phyloP scores from a whole-genome alignment of 2,329 filamentous ascomycete species.

The Hypoxylon sp. region DNA sequence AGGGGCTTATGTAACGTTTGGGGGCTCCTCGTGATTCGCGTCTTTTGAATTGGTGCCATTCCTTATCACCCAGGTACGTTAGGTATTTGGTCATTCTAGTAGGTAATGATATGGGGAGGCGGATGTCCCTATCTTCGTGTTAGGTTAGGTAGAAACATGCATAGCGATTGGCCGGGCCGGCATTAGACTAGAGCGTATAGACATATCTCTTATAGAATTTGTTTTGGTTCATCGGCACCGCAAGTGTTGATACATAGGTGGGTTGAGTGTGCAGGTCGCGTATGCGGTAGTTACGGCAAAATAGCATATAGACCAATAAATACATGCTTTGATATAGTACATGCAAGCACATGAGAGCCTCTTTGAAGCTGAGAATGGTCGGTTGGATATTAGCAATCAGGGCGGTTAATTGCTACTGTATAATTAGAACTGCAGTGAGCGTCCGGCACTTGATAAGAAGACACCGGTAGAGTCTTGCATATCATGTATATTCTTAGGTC shows the following conservation, averaged over 20 bases:
- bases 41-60: neutral
- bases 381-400: slow-evolving; percentile 29
- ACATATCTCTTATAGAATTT: neutral
- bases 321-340: neutral
- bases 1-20: neutral
- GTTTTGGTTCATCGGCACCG: no score
- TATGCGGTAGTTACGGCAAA: slow-evolving; percentile 33
- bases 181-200: slow-evolving; percentile 8
- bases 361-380: neutral
- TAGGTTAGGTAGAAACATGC: neutral
- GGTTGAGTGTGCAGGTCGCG: neutral
- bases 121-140: neutral
- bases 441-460: slow-evolving; percentile 27
- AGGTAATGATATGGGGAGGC: neutral
- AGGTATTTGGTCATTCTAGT: no score
- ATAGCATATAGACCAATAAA: slow-evolving; percentile 26
- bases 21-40: neutral
- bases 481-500: slow-evolving; percentile 1
- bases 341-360: neutral
- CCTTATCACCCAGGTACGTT: no score
- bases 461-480: neutral
- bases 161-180: slow-evolving; percentile 15
- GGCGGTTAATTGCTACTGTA: slow-evolving; percentile 23
- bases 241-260: no score
- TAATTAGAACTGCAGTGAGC: neutral